Conservation (phyloP, 176 grass and related monocot genomes). For the Eragrostis nindensis region DNA sequence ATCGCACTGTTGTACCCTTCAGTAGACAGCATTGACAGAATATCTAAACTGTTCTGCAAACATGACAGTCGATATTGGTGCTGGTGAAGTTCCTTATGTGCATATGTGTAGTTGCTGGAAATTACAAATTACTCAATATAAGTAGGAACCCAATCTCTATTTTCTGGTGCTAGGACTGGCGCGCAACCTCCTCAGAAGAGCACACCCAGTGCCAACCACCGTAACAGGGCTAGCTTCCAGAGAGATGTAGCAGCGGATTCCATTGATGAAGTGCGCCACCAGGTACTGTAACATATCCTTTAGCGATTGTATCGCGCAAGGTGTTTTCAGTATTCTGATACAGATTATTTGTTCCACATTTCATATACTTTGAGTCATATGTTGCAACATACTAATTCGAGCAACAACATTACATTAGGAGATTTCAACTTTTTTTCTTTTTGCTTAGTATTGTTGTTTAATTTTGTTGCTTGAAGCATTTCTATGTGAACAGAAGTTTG, state of each 20-base stretch:
- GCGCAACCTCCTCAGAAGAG: conserved; percentile 32
- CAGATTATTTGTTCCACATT: not conserved
- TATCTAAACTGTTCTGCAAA: not conserved
- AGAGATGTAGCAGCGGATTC: conserved; percentile 31
- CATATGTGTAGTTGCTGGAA: not conserved
- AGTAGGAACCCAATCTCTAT: conserved; percentile 1
- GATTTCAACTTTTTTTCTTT: not conserved
- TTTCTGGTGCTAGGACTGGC: conserved; percentile 20
- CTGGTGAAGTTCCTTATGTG: not conserved
- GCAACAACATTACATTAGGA: not conserved
- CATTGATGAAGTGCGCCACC: conserved; percentile 21
- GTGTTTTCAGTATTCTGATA: conserved; percentile 1
- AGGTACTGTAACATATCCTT: conserved; percentile 40
- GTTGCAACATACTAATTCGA: not conserved
- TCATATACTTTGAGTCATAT: not conserved
- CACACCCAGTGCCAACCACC: conserved; percentile 27
- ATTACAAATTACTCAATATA: not conserved
- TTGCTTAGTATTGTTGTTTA: not conserved
- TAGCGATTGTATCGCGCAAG: not conserved
- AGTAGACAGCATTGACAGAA: conserved; percentile 4
- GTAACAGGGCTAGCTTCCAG: conserved; percentile 28
- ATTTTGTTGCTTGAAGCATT: conserved; percentile 9
- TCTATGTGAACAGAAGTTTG: conserved; percentile 38
- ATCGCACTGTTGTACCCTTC: not conserved
- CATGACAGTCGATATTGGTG: not conserved